Conservation (phyloP, 2,329 filamentous ascomycete genomes). For the Madurella fahalii region DNA sequence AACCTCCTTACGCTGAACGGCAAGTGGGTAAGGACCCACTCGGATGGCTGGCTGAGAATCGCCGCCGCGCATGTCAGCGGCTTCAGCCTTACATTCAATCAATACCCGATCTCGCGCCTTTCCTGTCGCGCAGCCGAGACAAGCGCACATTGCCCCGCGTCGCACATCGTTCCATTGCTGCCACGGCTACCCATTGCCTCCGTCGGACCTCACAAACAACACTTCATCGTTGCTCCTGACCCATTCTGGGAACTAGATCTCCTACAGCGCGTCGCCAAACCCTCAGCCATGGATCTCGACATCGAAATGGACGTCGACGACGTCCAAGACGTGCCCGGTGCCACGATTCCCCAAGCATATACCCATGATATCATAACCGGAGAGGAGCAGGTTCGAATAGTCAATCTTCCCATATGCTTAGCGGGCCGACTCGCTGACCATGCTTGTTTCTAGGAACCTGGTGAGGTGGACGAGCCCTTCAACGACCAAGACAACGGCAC, state of each 20-base stretch:
- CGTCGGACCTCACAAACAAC: no score
- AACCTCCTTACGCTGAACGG: neutral
- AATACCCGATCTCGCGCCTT: neutral
- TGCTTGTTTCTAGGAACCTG: slow-evolving; percentile 33
- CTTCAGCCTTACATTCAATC: neutral
- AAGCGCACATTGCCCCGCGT: no score
- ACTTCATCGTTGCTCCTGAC: no score
- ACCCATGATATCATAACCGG: slow-evolving; percentile 27
- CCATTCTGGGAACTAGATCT: neutral
- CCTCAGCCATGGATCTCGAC: slow-evolving; percentile 57
- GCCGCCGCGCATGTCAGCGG: neutral
- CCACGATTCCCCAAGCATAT: slow-evolving; percentile 26
- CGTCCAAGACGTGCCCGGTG: slow-evolving; percentile 28
- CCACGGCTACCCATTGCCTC: no score
- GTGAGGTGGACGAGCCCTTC: slow-evolving; percentile 36
- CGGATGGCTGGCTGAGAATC: neutral
- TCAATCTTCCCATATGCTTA: neutral
- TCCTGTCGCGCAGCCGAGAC: neutral
- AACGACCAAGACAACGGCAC: slow-evolving; percentile 21
- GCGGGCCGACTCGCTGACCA: slow-evolving; percentile 9
- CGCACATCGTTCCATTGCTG: no score
- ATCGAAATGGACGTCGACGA: slow-evolving; percentile 66
- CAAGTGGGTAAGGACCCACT: neutral
- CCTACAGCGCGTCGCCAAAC: neutral
- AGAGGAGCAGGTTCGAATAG: slow-evolving; percentile 27